These are phyloP conservation scores for Neurospora sp. DNA, from an alignment of 495 filamentous ascomycete genomes.

Conservation along the genomic window DNA sequence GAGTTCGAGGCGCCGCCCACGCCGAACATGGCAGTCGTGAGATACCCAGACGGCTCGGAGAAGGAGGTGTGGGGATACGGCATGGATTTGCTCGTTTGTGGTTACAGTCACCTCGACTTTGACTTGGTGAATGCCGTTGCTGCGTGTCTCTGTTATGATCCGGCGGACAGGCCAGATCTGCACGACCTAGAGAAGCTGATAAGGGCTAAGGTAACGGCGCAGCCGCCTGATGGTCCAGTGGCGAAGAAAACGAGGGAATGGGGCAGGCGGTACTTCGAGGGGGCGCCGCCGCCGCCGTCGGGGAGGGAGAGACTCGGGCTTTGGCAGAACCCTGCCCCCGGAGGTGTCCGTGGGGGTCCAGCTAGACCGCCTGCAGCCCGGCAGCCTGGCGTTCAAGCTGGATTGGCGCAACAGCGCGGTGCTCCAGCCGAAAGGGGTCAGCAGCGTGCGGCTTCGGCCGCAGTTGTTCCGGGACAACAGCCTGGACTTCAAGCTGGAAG, in stretches of 20 bases:
- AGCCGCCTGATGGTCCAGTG: background rate
- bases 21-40: background rate
- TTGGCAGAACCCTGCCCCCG: background rate
- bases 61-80: background rate
- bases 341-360: background rate
- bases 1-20: background rate
- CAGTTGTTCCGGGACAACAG: background rate
- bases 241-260: background rate
- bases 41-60: background rate
- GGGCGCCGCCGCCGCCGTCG: background rate
- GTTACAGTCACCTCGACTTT: background rate
- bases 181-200: background rate
- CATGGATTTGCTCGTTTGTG: background rate
- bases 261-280: background rate
- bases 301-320: background rate
- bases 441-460: background rate
- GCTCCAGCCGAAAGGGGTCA: background rate
- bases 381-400: background rate
- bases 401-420: background rate
- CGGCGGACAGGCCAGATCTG: background rate
- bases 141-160: background rate
- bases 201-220: background rate
- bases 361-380: background rate
- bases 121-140: constrained; percentile 1
- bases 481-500: background rate